Base-by-base conservation (phyloP, 2,329 filamentous ascomycete species). In the Ramichloridium luteum region DNA sequence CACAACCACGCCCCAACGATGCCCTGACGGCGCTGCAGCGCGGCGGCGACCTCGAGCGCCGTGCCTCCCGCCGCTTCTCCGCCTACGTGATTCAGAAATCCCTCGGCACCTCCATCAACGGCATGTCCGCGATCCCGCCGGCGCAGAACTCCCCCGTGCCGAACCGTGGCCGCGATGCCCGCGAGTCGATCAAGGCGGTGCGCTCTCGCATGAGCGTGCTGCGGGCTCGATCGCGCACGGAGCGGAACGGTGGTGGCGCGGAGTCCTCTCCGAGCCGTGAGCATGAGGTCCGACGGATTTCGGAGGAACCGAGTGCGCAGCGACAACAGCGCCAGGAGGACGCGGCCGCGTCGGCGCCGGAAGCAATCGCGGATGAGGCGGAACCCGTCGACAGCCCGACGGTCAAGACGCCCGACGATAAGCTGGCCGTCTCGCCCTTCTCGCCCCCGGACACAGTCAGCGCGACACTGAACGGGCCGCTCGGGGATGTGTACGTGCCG, bases 71-170 rank as follows among this genome's bases (percentile, higher is more conserved):
- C 45, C 70, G 90, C 49, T 98, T 96, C 54, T 96, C 90, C 2
- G 81, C 85, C 32, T 98, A 96, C 54, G 90, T 98, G 51, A 93
- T 98, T 45, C 83, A 84, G 27, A 96, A 94, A 53, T 85, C 93
- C 48, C 65, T 96, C 2, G 88, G 88, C 8, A 72, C 76, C 11
- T 77, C 79, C 23, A 71, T 80, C 11, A 85, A 77, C 56, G 84
- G 82, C 13, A 78, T 96, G 11, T 84, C 86, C 5, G 80, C 92
- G 50, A 72, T 96, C 13, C 85, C 88, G 15, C 67, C 81, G 4
- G 57, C 66, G 12, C 84, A 92, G 51, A 84, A 77, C 39, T 78
- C 79, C 3, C 83, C 82, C 2, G 70, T 88, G 40, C 86, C 86
- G 4, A 93, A 93, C 51, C 71, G 86, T 39, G 84, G 84, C 16